Conservation (phyloP, 495 filamentous ascomycete genomes). For the Aspergillus cavernicola region DNA sequence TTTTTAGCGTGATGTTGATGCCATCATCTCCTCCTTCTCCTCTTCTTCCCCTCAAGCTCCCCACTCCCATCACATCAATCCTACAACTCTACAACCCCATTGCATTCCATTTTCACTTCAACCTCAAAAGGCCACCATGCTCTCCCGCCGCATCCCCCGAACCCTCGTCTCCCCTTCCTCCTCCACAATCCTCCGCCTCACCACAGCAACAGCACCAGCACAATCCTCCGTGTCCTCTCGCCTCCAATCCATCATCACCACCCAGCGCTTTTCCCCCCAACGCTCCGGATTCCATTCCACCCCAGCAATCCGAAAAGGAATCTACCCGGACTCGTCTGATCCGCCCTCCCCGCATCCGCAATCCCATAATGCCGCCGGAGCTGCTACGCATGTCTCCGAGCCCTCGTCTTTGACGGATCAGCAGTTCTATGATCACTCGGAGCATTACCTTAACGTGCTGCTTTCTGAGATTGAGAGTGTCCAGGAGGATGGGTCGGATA, state of each 20-base stretch:
- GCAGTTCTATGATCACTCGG: slow-evolving; percentile 48
- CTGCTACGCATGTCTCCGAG: slow-evolving; percentile 35
- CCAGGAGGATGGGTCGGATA: slow-evolving; percentile 43
- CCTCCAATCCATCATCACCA: neutral
- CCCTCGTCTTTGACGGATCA: slow-evolving; percentile 36
- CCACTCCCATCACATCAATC: neutral
- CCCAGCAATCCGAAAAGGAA: slow-evolving; percentile 33
- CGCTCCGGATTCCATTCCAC: slow-evolving; percentile 31
- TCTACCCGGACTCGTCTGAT: slow-evolving; percentile 39
- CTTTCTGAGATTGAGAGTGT: slow-evolving; percentile 41
- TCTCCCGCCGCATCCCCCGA: slow-evolving; percentile 31
- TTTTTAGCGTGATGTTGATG: slow-evolving; percentile 3
- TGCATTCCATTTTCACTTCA: neutral
- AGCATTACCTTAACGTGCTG: slow-evolving; percentile 48
- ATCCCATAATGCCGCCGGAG: slow-evolving; percentile 29
- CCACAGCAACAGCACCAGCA: neutral
- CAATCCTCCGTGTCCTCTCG: neutral
- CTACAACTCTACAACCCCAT: neutral
- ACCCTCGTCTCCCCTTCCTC: slow-evolving; percentile 12
- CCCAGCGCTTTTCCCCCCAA: neutral
- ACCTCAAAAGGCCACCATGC: slow-evolving; percentile 21
- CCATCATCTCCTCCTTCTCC: slow-evolving; percentile 12
- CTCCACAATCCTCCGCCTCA: neutral
- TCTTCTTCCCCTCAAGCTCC: slow-evolving; percentile 3
- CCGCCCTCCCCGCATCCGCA: slow-evolving; percentile 39